phyloP scores from a whole-genome alignment of 345 rosid genomes.

The Sapria himalayana region DNA sequence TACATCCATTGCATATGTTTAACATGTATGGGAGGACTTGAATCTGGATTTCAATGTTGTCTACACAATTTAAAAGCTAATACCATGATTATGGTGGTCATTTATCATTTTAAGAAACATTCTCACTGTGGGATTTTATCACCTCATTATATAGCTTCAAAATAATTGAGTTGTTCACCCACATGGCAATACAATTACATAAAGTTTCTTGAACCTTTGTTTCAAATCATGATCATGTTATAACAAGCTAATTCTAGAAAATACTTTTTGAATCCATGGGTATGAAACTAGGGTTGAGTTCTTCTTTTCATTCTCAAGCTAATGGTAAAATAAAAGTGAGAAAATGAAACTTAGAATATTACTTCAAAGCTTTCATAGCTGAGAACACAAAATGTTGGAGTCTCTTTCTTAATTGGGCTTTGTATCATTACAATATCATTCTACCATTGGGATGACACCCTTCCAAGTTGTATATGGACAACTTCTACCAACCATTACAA shows the following conservation, averaged over 20 bases:
- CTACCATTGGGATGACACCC: not conserved
- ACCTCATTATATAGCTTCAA: not conserved
- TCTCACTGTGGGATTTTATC: not conserved
- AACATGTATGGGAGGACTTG: not conserved
- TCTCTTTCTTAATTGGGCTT: not conserved
- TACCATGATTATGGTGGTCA: not conserved
- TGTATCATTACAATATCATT: not conserved
- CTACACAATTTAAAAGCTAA: not conserved
- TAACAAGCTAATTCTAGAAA: not conserved
- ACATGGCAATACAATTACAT: not conserved
- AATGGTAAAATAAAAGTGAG: too few species aligned
- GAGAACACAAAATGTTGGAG: not conserved
- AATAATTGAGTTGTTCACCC: not conserved
- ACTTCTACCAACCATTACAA: not conserved
- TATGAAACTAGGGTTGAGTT: not conserved
- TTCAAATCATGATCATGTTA: not conserved
- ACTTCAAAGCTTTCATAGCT: not conserved
- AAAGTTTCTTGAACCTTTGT: not conserved
- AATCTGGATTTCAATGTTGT: not conserved
- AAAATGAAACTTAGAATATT: too few species aligned
- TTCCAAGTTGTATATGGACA: not conserved
- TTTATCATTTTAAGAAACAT: not conserved
- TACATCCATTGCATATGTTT: not conserved
- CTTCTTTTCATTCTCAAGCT: not conserved
- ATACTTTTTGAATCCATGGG: not conserved